phyloP scores from a whole-genome alignment of 306 rosid species.

The Vachellia collinsii region DNA sequence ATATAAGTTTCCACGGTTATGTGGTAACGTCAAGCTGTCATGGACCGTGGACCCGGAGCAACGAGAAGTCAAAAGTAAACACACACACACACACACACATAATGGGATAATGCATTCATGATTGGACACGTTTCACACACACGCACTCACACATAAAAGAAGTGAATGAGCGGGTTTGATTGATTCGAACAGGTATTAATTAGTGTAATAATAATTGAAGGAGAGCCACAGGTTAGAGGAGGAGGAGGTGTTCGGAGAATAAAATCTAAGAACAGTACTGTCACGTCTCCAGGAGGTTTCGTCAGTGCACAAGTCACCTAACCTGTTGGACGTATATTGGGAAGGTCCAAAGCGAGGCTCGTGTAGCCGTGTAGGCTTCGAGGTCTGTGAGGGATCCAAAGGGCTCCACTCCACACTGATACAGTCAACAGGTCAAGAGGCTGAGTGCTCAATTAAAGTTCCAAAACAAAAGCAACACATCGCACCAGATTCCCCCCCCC shows the following conservation, averaged over 20 bases:
- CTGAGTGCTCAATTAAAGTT: background rate
- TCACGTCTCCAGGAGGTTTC: background rate
- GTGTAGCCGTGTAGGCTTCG: background rate
- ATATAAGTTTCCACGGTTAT: background rate
- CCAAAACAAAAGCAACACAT: conserved; percentile 34
- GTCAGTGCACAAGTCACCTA: background rate
- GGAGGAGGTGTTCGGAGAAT: background rate
- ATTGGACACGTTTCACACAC: background rate
- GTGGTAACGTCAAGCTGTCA: background rate
- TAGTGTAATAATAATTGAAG: too few relatives aligned
- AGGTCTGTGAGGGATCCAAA: background rate
- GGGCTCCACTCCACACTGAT: background rate
- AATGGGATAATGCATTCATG: too few relatives aligned
- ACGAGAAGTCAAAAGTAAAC: background rate
- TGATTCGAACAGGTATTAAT: background rate
- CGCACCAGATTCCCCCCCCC: conserved; percentile 22
- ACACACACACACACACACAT: background rate
- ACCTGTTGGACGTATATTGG: background rate
- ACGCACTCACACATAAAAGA: background rate
- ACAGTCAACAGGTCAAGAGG: background rate
- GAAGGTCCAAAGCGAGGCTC: background rate
- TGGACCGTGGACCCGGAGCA: background rate
- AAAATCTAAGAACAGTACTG: background rate
- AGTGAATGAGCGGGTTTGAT: background rate
- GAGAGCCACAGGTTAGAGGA: too few relatives aligned